phyloP scores from a whole-genome alignment of 2,329 filamentous ascomycete genomes.

The Apiospora arundinis region DNA sequence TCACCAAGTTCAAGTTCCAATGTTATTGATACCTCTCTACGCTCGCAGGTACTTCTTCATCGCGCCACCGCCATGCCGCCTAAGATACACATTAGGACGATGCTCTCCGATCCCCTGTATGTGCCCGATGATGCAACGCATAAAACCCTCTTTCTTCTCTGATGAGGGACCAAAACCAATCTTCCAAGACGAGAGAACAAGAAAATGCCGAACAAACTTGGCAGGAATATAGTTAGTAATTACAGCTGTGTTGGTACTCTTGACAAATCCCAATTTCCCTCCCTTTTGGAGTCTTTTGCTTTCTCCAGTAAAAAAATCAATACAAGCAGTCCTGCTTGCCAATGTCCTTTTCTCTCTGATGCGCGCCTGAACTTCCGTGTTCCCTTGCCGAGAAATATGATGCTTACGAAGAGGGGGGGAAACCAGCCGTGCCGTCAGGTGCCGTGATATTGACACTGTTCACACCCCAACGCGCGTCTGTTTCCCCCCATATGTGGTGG shows the following conservation, averaged over 20 bases:
- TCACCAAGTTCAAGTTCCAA: background rate
- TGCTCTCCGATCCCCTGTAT: background rate
- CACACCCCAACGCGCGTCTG: background rate
- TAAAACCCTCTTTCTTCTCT: background rate
- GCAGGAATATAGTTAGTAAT: constrained; percentile 19
- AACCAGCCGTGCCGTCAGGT: background rate
- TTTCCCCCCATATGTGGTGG: background rate
- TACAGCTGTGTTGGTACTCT: constrained; percentile 19
- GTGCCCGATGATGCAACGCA: background rate
- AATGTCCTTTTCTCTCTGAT: background rate
- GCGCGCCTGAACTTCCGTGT: constrained; percentile 26
- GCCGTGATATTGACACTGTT: constrained; percentile 2
- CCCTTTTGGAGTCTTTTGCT: background rate
- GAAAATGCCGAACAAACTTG: constrained; percentile 18
- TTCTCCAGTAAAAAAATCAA: constrained; percentile 14
- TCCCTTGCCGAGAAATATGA: constrained; percentile 20
- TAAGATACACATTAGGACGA: background rate
- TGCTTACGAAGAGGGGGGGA: background rate
- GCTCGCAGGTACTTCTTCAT: background rate
- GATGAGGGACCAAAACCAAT: background rate
- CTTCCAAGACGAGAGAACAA: constrained; percentile 9
- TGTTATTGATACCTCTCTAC: constrained; percentile 10
- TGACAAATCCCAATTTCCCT: constrained; percentile 10
- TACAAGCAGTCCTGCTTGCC: constrained; percentile 6
- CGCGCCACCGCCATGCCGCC: background rate